A percentile compares a stretch with the other conserved stretches of the same genome.
These are phyloP conservation scores for Boehmeria nivea DNA, from an alignment of 306 rosid genomes.

Conservation along the genomic window DNA sequence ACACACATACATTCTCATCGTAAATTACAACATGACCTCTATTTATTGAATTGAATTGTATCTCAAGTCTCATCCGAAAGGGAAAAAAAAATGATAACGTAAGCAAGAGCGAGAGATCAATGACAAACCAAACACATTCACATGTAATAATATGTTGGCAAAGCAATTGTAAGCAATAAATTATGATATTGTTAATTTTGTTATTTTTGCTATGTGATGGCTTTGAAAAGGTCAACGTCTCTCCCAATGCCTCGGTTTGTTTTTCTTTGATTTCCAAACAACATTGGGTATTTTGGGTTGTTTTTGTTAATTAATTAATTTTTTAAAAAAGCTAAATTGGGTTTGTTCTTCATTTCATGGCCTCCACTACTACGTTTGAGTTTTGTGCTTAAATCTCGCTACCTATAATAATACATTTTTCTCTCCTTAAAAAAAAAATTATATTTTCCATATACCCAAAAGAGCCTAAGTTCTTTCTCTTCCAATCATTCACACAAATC, in stretches of 20 bases:
- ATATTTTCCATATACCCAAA: constrained; percentile 1
- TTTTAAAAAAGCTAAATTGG: neutral
- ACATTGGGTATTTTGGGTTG: neutral
- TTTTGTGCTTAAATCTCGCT: constrained; percentile 1
- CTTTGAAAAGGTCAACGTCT: constrained; percentile 17
- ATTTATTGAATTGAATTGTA: neutral
- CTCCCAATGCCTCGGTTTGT: constrained; percentile 4
- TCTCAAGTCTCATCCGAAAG: neutral
- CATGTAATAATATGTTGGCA: too few relatives aligned
- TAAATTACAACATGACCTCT: neutral
- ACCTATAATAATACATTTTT: constrained; percentile 12
- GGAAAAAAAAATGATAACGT: too few relatives aligned
- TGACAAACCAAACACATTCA: too few relatives aligned
- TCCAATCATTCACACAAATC: constrained; percentile 14
- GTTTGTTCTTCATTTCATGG: constrained; percentile 26
- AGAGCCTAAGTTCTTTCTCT: constrained; percentile 11
- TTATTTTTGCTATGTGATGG: too few relatives aligned
- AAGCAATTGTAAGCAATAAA: too few relatives aligned
- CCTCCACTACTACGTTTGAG: constrained; percentile 5
- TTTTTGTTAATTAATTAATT: neutral
- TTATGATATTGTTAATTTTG: too few relatives aligned
- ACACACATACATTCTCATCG: neutral
- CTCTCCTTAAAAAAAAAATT: neutral
- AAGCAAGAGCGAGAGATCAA: too few relatives aligned
- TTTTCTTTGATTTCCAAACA: neutral